These are phyloP conservation scores for Crithidia fasciculata DNA, from an alignment of 208 protist genomes.

Conservation along the genomic window DNA sequence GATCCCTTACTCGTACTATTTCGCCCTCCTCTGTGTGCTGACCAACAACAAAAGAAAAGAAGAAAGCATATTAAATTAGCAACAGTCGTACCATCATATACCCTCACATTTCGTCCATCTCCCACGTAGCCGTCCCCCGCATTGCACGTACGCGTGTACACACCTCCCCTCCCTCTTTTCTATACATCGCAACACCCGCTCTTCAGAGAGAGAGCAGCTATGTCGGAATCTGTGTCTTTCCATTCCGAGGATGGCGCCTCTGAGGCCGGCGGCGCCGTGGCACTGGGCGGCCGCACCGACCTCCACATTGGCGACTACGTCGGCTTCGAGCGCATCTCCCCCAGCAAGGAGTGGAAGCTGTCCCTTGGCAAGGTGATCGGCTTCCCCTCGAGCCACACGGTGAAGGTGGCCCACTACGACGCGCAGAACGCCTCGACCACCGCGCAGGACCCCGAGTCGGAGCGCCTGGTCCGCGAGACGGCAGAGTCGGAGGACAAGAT, in stretches of 20 bases:
- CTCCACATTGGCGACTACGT: slow-evolving; percentile 77
- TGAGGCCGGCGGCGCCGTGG: slow-evolving; percentile 2
- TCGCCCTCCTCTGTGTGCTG: too few relatives aligned
- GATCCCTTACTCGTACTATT: too few relatives aligned
- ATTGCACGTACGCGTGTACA: too few relatives aligned
- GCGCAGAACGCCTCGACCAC: slow-evolving; percentile 39
- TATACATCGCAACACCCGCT: not conserved
- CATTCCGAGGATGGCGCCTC: slow-evolving; percentile 14
- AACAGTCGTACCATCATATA: too few relatives aligned
- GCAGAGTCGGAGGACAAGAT: slow-evolving; percentile 46
- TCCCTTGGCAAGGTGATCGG: slow-evolving; percentile 63
- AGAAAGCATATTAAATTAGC: too few relatives aligned
- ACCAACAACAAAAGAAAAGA: too few relatives aligned
- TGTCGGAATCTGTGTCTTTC: slow-evolving; percentile 17
- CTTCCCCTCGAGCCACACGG: slow-evolving; percentile 57
- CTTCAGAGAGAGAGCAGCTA: not conserved
- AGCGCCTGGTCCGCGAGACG: slow-evolving; percentile 45
- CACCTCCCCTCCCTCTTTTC: not conserved
- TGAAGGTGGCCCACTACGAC: slow-evolving; percentile 69
- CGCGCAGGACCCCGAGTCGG: slow-evolving; percentile 43
- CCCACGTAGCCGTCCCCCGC: too few relatives aligned
- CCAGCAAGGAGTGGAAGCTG: slow-evolving; percentile 59
- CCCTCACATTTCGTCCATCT: too few relatives aligned
- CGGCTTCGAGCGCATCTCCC: slow-evolving; percentile 67
- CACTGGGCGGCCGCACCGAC: slow-evolving; percentile 33